Evolutionary conservation across 2,329 filamentous ascomycete species (phyloP).

Genomic region (Lecanoromycetidae sp.): DNA sequence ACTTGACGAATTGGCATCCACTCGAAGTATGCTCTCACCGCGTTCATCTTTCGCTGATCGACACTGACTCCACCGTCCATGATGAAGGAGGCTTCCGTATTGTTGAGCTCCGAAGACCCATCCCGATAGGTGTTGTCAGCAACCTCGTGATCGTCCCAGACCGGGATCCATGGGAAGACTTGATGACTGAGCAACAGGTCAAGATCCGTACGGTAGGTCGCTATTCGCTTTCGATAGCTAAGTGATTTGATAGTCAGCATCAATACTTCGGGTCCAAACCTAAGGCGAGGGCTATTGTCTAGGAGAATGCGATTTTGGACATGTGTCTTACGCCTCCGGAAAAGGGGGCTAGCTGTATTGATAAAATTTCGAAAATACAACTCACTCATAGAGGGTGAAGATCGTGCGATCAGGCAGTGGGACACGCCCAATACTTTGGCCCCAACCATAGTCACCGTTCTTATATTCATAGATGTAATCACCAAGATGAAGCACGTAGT

Average conservation of each 20-base stretch:
- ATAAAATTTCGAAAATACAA: no score
- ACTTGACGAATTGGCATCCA: conserved; percentile 38
- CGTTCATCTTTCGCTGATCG: conserved; percentile 63
- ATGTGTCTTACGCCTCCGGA: no score
- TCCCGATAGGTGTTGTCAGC: conserved; percentile 45
- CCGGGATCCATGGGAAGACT: conserved; percentile 49
- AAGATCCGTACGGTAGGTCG: conserved; percentile 48
- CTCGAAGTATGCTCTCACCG: conserved; percentile 33
- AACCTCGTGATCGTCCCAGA: conserved; percentile 50
- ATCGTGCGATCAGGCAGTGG: conserved; percentile 34
- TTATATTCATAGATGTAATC: conserved; percentile 56
- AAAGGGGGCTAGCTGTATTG: no score
- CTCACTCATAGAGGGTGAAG: conserved; percentile 41
- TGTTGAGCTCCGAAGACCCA: conserved; percentile 49
- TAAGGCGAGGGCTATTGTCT: no score
- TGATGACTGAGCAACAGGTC: conserved; percentile 47
- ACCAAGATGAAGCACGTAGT: conserved; percentile 49
- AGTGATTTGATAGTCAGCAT: no score
- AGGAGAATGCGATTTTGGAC: no score
- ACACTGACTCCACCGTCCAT: conserved; percentile 49
- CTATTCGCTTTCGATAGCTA: conserved; percentile 48
- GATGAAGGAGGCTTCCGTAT: conserved; percentile 54
- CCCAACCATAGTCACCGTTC: conserved; percentile 40
- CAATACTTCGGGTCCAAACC: no score
- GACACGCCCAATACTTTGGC: conserved; percentile 40